These are phyloP conservation scores for Phyllosticta citriasiana DNA, from an alignment of 2,329 filamentous ascomycete species.

Conservation along the genomic window DNA sequence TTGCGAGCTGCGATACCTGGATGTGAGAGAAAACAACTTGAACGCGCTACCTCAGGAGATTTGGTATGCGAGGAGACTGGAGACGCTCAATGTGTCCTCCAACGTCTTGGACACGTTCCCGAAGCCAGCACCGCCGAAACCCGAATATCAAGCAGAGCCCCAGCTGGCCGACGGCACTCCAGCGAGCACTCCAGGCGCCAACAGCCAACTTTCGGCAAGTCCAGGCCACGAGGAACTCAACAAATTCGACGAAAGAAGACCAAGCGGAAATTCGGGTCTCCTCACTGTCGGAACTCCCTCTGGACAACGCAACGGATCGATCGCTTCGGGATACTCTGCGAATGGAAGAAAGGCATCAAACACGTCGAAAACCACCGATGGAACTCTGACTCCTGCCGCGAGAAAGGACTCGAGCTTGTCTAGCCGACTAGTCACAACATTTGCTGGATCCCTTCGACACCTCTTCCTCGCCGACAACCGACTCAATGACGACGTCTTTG, in stretches of 20 bases:
- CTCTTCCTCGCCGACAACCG: slow-evolving; percentile 89
- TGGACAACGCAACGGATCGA: slow-evolving; percentile 65
- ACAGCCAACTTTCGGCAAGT: slow-evolving; percentile 23
- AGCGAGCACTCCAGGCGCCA: slow-evolving; percentile 32
- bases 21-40: slow-evolving; percentile 89
- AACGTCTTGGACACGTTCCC: slow-evolving; percentile 88
- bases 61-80: slow-evolving; percentile 88
- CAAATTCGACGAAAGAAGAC: slow-evolving; percentile 55
- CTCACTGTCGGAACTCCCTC: slow-evolving; percentile 63
- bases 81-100: slow-evolving; percentile 89
- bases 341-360: slow-evolving; percentile 78
- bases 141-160: slow-evolving; percentile 12
- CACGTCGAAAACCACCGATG: slow-evolving; percentile 56
- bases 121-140: slow-evolving; percentile 49
- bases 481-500: slow-evolving; percentile 88
- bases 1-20: slow-evolving; percentile 71
- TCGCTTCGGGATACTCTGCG: slow-evolving; percentile 70
- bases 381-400: slow-evolving; percentile 45
- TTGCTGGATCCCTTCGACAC: slow-evolving; percentile 74
- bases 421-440: slow-evolving; percentile 70
- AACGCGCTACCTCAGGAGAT: slow-evolving; percentile 80
- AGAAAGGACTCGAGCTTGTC: slow-evolving; percentile 88
- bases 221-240: slow-evolving; percentile 72
- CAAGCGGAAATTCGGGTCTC: slow-evolving; percentile 74
- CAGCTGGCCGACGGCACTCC: slow-evolving; percentile 31